phyloP scores from a whole-genome alignment of 495 filamentous ascomycete species.

The Aspergillus ellipticus region DNA sequence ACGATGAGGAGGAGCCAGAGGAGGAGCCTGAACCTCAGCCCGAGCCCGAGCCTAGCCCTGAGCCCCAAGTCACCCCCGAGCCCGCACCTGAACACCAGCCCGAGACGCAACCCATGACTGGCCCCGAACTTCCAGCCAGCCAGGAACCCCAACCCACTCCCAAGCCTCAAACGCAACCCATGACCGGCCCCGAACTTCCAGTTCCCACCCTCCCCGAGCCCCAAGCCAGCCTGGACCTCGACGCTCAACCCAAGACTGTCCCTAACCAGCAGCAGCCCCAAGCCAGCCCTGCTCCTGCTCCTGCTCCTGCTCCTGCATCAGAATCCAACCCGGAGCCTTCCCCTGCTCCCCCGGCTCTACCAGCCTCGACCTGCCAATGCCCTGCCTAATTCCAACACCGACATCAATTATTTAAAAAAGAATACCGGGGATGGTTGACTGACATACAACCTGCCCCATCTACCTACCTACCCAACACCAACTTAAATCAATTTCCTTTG shows the following conservation, averaged over 20 bases:
- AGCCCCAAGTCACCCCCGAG: too few species aligned
- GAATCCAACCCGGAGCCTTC: not conserved
- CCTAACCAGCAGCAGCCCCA: not conserved
- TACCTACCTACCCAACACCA: not conserved
- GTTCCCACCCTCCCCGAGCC: not conserved
- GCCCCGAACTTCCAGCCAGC: not conserved
- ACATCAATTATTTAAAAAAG: not conserved
- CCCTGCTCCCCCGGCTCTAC: not conserved
- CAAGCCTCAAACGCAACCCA: too few species aligned
- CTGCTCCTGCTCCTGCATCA: not conserved
- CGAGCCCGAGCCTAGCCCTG: constrained; percentile 7
- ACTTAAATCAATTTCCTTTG: not conserved
- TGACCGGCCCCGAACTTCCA: not conserved
- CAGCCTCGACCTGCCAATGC: constrained; percentile 8
- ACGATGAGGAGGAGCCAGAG: too few species aligned
- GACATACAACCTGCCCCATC: not conserved
- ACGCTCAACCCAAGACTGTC: not conserved
- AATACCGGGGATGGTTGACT: not conserved
- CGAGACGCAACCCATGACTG: not conserved
- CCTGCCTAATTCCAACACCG: not conserved
- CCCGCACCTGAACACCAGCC: not conserved
- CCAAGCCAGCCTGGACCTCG: not conserved
- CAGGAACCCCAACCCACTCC: not conserved
- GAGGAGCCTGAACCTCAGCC: constrained; percentile 8
- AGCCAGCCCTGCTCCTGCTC: not conserved